These are phyloP conservation scores for Nakataea oryzae DNA, from an alignment of 2,329 filamentous ascomycete genomes.

Conservation along the genomic window DNA sequence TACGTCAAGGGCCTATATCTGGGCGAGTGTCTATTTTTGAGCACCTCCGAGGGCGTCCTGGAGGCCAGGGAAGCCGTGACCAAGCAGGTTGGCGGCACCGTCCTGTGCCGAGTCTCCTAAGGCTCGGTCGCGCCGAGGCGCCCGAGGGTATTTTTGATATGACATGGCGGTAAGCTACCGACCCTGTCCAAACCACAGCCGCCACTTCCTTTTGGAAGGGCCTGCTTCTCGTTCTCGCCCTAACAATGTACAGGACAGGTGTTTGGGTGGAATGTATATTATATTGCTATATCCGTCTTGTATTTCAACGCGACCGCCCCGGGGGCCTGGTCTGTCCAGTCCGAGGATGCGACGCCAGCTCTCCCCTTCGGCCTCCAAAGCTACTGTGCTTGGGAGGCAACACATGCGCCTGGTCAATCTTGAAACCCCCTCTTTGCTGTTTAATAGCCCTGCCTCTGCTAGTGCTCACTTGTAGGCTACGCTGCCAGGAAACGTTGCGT, in stretches of 20 bases:
- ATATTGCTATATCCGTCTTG: background rate
- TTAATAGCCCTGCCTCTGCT: background rate
- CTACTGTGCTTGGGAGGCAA: background rate
- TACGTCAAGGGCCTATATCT: slow-evolving; percentile 65
- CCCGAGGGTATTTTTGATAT: background rate
- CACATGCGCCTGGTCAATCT: background rate
- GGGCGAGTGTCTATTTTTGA: slow-evolving; percentile 75
- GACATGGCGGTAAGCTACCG: background rate
- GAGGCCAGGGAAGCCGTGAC: slow-evolving; percentile 77
- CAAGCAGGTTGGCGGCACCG: slow-evolving; percentile 68
- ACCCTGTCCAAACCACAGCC: background rate
- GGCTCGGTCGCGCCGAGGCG: no score
- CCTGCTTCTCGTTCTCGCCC: background rate
- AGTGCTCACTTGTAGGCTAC: background rate
- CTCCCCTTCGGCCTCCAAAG: no score
- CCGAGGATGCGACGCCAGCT: background rate
- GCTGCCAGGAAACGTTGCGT: no score
- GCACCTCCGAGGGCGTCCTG: slow-evolving; percentile 66
- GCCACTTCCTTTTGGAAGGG: background rate
- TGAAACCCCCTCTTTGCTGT: background rate
- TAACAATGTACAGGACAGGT: background rate
- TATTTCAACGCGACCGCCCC: background rate
- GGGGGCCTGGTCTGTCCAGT: background rate
- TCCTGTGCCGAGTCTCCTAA: slow-evolving; percentile 60
- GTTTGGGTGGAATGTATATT: background rate